Evolutionary conservation across 2,329 filamentous ascomycete species (phyloP).

Genomic region (Colletotrichum sp.): DNA sequence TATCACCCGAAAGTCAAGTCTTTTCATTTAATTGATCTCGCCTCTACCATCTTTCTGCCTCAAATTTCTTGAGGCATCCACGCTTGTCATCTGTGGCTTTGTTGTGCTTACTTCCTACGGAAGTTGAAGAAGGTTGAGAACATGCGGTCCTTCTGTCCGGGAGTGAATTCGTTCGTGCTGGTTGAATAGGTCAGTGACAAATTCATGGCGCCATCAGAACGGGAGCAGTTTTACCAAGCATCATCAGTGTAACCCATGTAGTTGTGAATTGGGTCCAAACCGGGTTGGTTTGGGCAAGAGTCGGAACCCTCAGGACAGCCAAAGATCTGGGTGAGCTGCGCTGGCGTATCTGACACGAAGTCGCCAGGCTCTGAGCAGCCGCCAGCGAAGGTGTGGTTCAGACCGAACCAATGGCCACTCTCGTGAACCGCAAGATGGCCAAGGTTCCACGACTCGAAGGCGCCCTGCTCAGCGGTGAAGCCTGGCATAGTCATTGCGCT

Average conservation of each 20-base stretch:
- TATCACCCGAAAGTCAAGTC: background rate
- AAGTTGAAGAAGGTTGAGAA: constrained; percentile 8
- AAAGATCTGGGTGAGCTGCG: constrained; percentile 26
- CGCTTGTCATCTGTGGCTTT: background rate
- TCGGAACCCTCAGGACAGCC: constrained; percentile 21
- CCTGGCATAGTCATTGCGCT: constrained; percentile 19
- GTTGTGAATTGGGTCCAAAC: constrained; percentile 26
- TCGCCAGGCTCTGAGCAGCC: constrained; percentile 36
- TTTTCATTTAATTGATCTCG: background rate
- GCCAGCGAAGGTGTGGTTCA: constrained; percentile 45
- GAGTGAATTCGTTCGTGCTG: constrained; percentile 39
- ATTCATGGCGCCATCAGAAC: background rate
- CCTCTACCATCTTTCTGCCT: background rate
- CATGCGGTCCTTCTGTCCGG: constrained; percentile 44
- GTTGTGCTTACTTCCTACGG: constrained; percentile 2
- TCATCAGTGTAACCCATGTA: constrained; percentile 33
- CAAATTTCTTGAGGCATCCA: background rate
- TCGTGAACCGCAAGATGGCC: constrained; percentile 36
- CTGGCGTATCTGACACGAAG: constrained; percentile 41
- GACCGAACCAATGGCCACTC: constrained; percentile 48
- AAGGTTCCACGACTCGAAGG: constrained; percentile 21
- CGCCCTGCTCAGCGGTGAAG: constrained; percentile 4
- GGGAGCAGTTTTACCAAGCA: constrained; percentile 28
- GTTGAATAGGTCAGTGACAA: background rate
- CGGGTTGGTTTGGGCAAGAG: constrained; percentile 24